A percentile compares a stretch with the other conserved stretches of the same genome.
These are phyloP conservation scores for Exophiala calicioides DNA, from an alignment of 2,329 filamentous ascomycete species.

Conservation along the genomic window DNA sequence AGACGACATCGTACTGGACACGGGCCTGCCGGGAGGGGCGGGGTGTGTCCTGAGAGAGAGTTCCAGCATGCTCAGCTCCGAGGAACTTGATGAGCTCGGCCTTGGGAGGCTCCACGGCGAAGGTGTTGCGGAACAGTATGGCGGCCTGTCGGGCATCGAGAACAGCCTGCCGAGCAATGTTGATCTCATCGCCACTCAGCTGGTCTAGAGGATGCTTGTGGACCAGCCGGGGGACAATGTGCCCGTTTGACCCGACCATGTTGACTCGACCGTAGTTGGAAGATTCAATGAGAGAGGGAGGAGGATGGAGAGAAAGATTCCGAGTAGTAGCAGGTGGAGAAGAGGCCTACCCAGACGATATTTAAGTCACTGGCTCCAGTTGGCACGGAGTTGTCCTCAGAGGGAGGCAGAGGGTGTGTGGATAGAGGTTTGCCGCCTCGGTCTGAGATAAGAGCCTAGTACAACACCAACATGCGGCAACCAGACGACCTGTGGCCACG, in stretches of 20 bases:
- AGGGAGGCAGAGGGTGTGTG: too few relatives aligned
- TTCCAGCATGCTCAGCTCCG: constrained; percentile 50
- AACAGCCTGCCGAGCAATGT: constrained; percentile 52
- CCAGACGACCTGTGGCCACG: too few relatives aligned
- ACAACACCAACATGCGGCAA: too few relatives aligned
- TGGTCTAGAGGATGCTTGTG: constrained; percentile 56
- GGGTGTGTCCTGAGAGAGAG: constrained; percentile 42
- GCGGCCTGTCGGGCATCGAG: constrained; percentile 41
- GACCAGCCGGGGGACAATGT: constrained; percentile 6
- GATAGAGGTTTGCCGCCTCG: too few relatives aligned
- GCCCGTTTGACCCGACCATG: constrained; percentile 12
- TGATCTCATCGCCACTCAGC: constrained; percentile 58
- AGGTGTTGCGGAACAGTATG: constrained; percentile 53
- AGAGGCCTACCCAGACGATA: too few relatives aligned
- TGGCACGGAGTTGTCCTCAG: too few relatives aligned
- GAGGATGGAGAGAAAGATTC: neutral
- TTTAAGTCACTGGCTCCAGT: too few relatives aligned
- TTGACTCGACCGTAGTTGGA: neutral
- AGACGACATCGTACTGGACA: constrained; percentile 59
- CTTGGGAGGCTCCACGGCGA: constrained; percentile 53
- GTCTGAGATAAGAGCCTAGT: too few relatives aligned
- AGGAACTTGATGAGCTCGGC: constrained; percentile 51
- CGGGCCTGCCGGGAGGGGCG: constrained; percentile 54
- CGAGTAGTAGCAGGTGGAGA: neutral
- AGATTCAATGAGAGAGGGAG: too few relatives aligned